Base-by-base conservation (phyloP, 306 rosid genomes). In the Senna siamea region DNA sequence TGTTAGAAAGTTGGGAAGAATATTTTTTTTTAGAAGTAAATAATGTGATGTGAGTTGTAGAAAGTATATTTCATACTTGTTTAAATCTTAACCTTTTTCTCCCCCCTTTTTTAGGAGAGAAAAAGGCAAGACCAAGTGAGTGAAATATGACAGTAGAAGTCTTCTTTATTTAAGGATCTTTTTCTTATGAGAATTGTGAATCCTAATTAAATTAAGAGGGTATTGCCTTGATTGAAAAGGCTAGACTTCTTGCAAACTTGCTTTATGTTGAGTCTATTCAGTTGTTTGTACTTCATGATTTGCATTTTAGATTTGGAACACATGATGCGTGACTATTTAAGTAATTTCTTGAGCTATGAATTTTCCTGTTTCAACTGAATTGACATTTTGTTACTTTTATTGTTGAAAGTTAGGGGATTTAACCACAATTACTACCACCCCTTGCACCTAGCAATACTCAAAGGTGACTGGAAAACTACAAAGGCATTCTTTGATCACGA, bases 401-500 rank as follows among this genome's bases (percentile, higher is more conserved):
- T 71, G 59, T 53, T 55, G 14, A 75, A 78, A 81, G 85, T 72
- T 51, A 75, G 79, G 78, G 79, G 75, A 75, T 85, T 85, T 15
- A 61, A 85, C 67, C 65, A 75, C 76, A 70, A 51, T 19, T 69
- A 79, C 80, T 85, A 83, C 82, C 82, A 46, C 35, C 81, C 82
- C 8, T 53, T 88, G 70, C 85, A 85, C 76, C 7, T 43, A 53
- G 84, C 90, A 18, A 72, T 83, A 69, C 35, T 69, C 72, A 73
- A 76, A 48, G 90, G 90, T 14, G 85, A 85, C 28, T 88, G 93
- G 93, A 58, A 77, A 67, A 28, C 59, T 9, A 78, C 85, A 11
- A 72, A 44, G 53, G 56, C 63, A 15, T 81, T 85, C 79, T 28
- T 88, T 4, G 79, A 81, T 15, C 17, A 23, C 0, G 76, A 88